Evolutionary conservation across 2,329 filamentous ascomycete species (phyloP).

Genomic region (Penicillium glabrum): DNA sequence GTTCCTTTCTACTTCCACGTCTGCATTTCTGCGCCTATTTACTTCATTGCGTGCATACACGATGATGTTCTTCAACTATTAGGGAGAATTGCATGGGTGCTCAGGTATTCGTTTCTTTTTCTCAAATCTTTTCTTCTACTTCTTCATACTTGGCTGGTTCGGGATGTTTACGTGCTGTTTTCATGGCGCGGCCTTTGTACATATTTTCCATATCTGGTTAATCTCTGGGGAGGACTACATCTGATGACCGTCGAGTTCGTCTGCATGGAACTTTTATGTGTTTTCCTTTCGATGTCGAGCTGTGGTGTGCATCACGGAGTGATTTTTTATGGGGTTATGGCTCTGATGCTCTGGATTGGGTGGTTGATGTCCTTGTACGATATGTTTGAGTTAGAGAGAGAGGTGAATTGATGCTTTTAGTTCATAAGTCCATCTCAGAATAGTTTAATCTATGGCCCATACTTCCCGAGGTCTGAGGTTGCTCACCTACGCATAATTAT

Average conservation of each 20-base stretch:
- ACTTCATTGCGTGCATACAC: conserved; percentile 1
- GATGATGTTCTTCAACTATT: conserved; percentile 1
- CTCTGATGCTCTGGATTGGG: conserved; percentile 9
- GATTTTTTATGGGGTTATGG: conserved; percentile 6
- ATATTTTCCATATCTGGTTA: conserved; percentile 23
- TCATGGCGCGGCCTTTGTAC: conserved; percentile 19
- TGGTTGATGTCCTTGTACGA: conserved; percentile 23
- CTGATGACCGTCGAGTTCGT: conserved; percentile 4
- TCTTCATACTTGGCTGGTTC: conserved; percentile 2
- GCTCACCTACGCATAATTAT: too few relatives aligned
- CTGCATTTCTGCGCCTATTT: conserved; percentile 4
- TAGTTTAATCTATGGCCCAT: background rate
- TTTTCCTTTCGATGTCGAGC: conserved; percentile 1
- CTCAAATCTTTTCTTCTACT: background rate
- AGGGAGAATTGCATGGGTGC: conserved; percentile 2
- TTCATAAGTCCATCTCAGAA: background rate
- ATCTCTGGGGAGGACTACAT: conserved; percentile 17
- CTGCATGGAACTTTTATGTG: conserved; percentile 11
- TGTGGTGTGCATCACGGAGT: conserved; percentile 10
- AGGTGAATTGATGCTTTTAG: conserved; percentile 19
- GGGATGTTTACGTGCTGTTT: conserved; percentile 12
- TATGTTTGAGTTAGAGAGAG: conserved; percentile 15
- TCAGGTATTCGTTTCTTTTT: conserved; percentile 1
- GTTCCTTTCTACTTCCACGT: conserved; percentile 3
- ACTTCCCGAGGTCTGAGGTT: too few relatives aligned